These are phyloP conservation scores for Chionographis japonica DNA, from an alignment of 106 monocot species.

Conservation along the genomic window DNA sequence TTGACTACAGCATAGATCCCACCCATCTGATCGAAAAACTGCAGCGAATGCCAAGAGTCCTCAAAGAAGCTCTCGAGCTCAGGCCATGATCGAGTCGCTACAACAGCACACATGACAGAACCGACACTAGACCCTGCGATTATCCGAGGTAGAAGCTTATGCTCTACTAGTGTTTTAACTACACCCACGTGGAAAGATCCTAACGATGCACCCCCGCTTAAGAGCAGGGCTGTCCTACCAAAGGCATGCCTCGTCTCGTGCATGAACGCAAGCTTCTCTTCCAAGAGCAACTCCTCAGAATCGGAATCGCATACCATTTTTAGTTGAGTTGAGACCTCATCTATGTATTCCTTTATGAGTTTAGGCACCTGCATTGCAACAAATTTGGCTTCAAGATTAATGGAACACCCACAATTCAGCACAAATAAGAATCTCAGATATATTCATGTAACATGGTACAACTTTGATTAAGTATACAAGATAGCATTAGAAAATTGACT, in stretches of 20 bases:
- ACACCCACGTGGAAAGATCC: conserved; percentile 73
- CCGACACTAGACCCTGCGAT: conserved; percentile 83
- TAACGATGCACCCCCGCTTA: conserved; percentile 72
- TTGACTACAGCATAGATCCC: conserved; percentile 53
- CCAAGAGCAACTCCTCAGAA: conserved; percentile 56
- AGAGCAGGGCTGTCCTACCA: conserved; percentile 64
- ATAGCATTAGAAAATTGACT: no score
- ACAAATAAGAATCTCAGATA: neutral
- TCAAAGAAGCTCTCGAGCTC: conserved; percentile 72
- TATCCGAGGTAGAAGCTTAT: conserved; percentile 76
- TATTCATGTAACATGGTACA: no score
- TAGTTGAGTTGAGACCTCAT: conserved; percentile 66
- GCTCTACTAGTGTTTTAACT: conserved; percentile 61
- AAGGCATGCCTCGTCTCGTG: conserved; percentile 79
- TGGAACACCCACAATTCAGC: neutral
- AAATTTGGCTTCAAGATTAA: neutral
- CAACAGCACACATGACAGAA: conserved; percentile 65
- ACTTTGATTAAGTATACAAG: no score
- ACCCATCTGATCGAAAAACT: conserved; percentile 76
- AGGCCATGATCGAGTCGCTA: conserved; percentile 73
- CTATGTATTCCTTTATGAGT: conserved; percentile 75
- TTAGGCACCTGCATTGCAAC: conserved; percentile 45
- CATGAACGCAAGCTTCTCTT: conserved; percentile 77
- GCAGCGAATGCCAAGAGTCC: conserved; percentile 45
- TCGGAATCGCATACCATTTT: conserved; percentile 69